phyloP scores from a whole-genome alignment of 1,139 yeast genomes.

The Blastobotrys proliferans region DNA sequence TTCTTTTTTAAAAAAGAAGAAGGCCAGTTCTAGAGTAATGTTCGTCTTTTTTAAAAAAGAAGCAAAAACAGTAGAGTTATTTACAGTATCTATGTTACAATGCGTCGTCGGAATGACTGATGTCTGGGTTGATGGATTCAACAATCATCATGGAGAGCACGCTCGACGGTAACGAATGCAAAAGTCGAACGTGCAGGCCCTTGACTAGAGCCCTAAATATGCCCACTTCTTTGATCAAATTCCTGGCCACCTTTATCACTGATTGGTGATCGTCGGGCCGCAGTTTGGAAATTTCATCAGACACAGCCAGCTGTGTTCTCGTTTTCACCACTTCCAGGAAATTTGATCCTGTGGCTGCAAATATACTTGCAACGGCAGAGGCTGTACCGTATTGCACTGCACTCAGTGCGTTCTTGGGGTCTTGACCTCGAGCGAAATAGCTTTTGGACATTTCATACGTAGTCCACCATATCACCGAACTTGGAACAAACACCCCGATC shows the following conservation, averaged over 20 bases:
- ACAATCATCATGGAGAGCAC: constrained; percentile 36
- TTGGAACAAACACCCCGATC: constrained; percentile 34
- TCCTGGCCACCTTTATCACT: constrained; percentile 28
- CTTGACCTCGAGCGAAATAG: background rate
- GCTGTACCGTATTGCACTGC: constrained; percentile 33
- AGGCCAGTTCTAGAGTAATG: no score
- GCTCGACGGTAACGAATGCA: constrained; percentile 35
- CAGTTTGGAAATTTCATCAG: constrained; percentile 32
- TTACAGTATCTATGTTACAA: no score
- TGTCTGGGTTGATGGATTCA: constrained; percentile 20
- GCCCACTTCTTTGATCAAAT: constrained; percentile 35
- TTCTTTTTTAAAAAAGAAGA: no score
- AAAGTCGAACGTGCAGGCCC: constrained; percentile 33
- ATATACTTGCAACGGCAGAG: constrained; percentile 28
- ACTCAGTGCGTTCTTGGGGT: constrained; percentile 17
- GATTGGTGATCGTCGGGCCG: constrained; percentile 35
- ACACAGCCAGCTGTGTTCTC: constrained; percentile 38
- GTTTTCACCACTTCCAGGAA: constrained; percentile 38
- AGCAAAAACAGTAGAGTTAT: no score
- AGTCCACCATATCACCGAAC: constrained; percentile 35
- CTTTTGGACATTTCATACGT: constrained; percentile 27
- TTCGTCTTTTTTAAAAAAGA: no score
- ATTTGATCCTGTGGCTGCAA: constrained; percentile 34
- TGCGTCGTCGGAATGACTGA: background rate
- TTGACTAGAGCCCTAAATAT: constrained; percentile 30